These are phyloP conservation scores for Polysphondylium violaceum DNA, from an alignment of 78 protist genomes.

Conservation along the genomic window DNA sequence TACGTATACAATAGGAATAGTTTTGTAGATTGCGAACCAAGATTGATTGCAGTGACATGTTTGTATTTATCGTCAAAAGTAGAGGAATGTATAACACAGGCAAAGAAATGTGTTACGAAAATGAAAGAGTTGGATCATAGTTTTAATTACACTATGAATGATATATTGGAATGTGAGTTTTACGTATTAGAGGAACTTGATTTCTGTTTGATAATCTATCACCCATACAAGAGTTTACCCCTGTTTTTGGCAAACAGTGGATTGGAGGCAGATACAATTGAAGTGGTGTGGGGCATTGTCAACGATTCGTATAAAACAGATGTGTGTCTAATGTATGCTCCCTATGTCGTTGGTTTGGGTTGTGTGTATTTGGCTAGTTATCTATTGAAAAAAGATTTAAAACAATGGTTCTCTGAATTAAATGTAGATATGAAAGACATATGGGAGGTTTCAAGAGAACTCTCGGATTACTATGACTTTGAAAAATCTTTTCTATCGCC, in stretches of 20 bases:
- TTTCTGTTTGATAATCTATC: slow-evolving; percentile 68
- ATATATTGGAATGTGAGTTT: slow-evolving; percentile 82
- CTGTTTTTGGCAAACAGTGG: slow-evolving; percentile 58
- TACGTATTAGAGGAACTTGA: slow-evolving; percentile 72
- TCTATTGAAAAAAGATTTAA: slow-evolving; percentile 44
- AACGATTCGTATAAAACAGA: slow-evolving; percentile 85
- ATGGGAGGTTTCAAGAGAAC: slow-evolving; percentile 79
- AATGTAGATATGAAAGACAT: slow-evolving; percentile 81
- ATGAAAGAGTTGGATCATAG: slow-evolving; percentile 68
- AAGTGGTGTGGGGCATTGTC: slow-evolving; percentile 69
- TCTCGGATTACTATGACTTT: slow-evolving; percentile 67
- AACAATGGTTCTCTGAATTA: slow-evolving; percentile 78
- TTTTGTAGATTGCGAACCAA: slow-evolving; percentile 80
- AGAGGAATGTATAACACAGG: slow-evolving; percentile 81
- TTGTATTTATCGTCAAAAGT: slow-evolving; percentile 79
- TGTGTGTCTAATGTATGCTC: slow-evolving; percentile 72
- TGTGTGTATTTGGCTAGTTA: slow-evolving; percentile 67
- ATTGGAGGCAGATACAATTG: slow-evolving; percentile 31
- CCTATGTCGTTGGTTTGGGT: slow-evolving; percentile 77
- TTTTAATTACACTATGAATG: slow-evolving; percentile 69
- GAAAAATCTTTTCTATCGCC: slow-evolving; percentile 13
- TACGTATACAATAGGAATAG: slow-evolving; percentile 70
- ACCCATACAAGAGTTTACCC: slow-evolving; percentile 75
- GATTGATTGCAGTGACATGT: slow-evolving; percentile 73
- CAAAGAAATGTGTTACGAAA: slow-evolving; percentile 62